phyloP scores from a whole-genome alignment of 2,329 filamentous ascomycete species.

The Phaeosphaeriaceae sp. region DNA sequence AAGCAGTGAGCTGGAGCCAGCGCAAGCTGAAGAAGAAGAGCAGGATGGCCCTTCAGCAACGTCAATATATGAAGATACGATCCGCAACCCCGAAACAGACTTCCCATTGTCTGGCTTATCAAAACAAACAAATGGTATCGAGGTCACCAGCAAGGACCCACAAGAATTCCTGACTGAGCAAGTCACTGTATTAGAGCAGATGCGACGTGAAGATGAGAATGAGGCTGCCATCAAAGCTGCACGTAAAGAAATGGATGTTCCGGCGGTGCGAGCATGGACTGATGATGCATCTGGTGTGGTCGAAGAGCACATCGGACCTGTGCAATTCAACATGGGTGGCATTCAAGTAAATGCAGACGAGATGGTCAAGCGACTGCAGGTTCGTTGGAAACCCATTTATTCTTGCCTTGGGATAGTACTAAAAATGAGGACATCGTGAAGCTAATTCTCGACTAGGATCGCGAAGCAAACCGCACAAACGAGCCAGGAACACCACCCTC shows the following conservation, averaged over 20 bases:
- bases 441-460: conserved; percentile 38
- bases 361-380: conserved; percentile 86
- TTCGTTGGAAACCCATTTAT: conserved; percentile 45
- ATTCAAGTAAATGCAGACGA: conserved; percentile 96
- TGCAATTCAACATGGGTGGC: conserved; percentile 97
- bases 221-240: conserved; percentile 52
- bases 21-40: conserved; percentile 16
- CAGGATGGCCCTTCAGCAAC: conserved; percentile 65
- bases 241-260: conserved; percentile 42
- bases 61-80: conserved; percentile 77
- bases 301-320: conserved; percentile 78
- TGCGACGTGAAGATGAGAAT: conserved; percentile 65
- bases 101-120: conserved; percentile 43
- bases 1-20: conserved; percentile 12
- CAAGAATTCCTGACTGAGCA: conserved; percentile 81
- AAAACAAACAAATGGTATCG: conserved; percentile 57
- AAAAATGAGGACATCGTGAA: background rate
- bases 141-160: conserved; percentile 73
- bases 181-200: conserved; percentile 73
- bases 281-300: conserved; percentile 47
- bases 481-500: conserved; percentile 36
- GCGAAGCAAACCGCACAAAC: conserved; percentile 42
- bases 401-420: too few species aligned
- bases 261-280: conserved; percentile 24
- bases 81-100: conserved; percentile 73